Evolutionary conservation across 2,329 filamentous ascomycete genomes (phyloP).

Genomic region (Neurospora crassa): DNA sequence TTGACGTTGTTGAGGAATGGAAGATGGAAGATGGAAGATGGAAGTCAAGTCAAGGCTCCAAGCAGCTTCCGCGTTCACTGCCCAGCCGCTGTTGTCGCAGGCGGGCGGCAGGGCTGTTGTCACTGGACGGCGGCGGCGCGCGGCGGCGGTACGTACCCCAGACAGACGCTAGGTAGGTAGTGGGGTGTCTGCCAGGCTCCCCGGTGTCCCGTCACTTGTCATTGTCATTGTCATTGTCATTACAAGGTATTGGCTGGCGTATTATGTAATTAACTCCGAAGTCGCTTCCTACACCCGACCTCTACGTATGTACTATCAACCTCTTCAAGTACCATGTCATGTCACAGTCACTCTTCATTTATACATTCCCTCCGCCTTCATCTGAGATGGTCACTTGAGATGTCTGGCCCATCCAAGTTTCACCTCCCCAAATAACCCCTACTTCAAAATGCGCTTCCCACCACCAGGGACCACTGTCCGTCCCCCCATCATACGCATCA

Average conservation of each 20-base stretch:
- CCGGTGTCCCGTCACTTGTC: background rate
- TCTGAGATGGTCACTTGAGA: background rate
- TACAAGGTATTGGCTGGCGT: background rate
- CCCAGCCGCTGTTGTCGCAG: conserved; percentile 1
- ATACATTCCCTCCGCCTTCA: background rate
- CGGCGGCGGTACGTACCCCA: background rate
- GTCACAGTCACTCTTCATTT: background rate
- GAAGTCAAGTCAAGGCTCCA: conserved; percentile 8
- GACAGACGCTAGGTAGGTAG: background rate
- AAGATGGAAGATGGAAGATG: background rate
- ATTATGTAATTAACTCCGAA: background rate
- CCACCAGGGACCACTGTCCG: conserved; percentile 18
- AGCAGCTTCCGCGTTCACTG: conserved; percentile 5
- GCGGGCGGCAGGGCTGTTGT: background rate
- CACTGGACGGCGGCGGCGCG: background rate
- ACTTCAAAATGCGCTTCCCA: conserved; percentile 27
- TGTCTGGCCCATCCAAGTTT: background rate
- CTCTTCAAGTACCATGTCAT: background rate
- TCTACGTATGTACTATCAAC: background rate
- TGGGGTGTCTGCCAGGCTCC: background rate
- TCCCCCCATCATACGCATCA: conserved; percentile 59
- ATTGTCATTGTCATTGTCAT: background rate
- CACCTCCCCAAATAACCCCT: background rate
- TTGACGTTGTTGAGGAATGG: conserved; percentile 4
- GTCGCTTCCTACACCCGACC: background rate